Evolutionary conservation across 2,329 filamentous ascomycete species (phyloP), one percentile per base, ranked within the genome.

Genomic region (Fusarium virguliforme): DNA sequence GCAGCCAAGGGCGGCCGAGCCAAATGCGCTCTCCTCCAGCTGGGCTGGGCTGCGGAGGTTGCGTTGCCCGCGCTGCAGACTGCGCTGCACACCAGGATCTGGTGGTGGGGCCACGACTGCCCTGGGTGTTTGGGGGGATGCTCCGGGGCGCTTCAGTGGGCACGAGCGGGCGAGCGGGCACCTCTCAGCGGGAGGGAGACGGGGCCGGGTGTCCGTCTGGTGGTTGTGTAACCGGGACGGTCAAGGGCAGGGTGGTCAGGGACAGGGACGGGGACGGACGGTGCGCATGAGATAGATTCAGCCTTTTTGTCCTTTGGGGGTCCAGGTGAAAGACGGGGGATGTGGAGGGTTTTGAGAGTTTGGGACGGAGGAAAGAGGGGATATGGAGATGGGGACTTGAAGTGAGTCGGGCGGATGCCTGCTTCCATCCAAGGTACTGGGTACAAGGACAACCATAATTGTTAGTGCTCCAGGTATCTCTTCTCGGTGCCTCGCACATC

Each of bases 391-490:
- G 57, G 59, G 43, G 28, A 24, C 24, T 48, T 26, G 15, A 48
- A 18, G 18, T 18, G 18, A 18, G 18, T 18, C 18, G 18, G 13
- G n/a, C 24, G 43, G 43, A 26, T 50, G 43, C 10, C 43, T 18
- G 24, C 26, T 15, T 30, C 43, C 43, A 50, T 50, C 30, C 43
- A 50, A 18, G 18, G 26, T 50, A 18, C 43, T 15, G 18, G 43
- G 43, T 50, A 50, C 43, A 8, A 48, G 30, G 38, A 5, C 38
- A 40, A 40, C 38, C 18, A n/a, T 6, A 60, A 62, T 46, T 50
- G 53, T 40, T 65, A 68, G 68, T 68, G 64, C 51, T 57, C 68
- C 61, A 68, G 64, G 63, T 67, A 64, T 53, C 67, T 66, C 50
- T 34, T 54, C 57, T 67, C 56, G 55, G 57, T 55, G 43, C 38